Evolutionary conservation across 2,329 filamentous ascomycete species (phyloP).

Genomic region (Mollisia scopiformis): DNA sequence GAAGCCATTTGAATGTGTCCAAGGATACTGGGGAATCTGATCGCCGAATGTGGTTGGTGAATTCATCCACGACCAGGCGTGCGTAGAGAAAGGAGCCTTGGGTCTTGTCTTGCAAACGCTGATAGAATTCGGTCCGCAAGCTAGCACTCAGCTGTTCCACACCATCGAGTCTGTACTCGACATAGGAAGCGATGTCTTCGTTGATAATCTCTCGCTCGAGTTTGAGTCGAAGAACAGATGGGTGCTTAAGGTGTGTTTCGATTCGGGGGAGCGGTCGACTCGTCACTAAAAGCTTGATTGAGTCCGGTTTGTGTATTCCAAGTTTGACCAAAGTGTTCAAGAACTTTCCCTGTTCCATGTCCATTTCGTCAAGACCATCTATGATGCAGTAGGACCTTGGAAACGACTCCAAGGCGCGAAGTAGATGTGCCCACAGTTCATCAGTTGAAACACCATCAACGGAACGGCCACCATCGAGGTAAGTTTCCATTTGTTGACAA

Average conservation of each 20-base stretch:
- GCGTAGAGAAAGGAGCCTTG: slow-evolving; percentile 25
- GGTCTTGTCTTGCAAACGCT: slow-evolving; percentile 41
- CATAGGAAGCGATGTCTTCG: background rate
- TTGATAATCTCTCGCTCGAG: background rate
- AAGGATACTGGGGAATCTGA: slow-evolving; percentile 16
- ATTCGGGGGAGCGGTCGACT: background rate
- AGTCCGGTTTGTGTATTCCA: background rate
- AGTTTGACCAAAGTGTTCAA: slow-evolving; percentile 34
- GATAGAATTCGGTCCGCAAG: slow-evolving; percentile 12
- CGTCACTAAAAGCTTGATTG: background rate
- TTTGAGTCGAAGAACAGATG: background rate
- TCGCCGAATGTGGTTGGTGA: slow-evolving; percentile 9
- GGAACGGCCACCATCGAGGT: too few species aligned
- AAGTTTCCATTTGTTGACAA: too few species aligned
- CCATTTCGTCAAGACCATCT: slow-evolving; percentile 54
- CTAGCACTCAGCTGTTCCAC: slow-evolving; percentile 28
- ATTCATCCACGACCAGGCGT: slow-evolving; percentile 28
- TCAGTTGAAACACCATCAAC: background rate
- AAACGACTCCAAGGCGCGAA: slow-evolving; percentile 20
- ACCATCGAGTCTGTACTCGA: background rate
- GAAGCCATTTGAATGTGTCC: slow-evolving; percentile 26
- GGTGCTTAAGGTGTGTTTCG: background rate
- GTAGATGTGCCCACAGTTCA: slow-evolving; percentile 38
- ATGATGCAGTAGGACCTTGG: slow-evolving; percentile 46
- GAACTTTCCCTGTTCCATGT: slow-evolving; percentile 40